Evolutionary conservation across 139 green algal genomes (phyloP), one percentile per base, ranked within the genome.

Genomic region (Yamagishiella unicocca): DNA sequence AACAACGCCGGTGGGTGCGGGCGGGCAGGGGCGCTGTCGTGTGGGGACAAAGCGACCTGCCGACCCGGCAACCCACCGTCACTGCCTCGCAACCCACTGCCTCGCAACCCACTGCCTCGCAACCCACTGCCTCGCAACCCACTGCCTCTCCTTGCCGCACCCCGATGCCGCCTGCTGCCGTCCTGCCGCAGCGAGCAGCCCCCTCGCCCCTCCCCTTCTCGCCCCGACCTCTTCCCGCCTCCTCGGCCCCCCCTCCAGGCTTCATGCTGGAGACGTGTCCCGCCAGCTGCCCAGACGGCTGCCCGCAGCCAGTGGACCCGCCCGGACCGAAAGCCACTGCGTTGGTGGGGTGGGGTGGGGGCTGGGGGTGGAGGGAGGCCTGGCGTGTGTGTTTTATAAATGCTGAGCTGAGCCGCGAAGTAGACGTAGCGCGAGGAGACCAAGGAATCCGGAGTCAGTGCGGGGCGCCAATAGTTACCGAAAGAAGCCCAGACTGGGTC

Each of bases 261-360:
- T 91, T 87, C 87, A 88, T 91, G 87, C n/a, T 91, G 61, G 53
- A 76, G 50, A 86, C 58, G n/a, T 91, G 87, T n/a, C 81, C 71
- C 19, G 38, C 25, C 35, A 76, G 62, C 38, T 91, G 88, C 84
- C 84, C 89, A 31, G 73, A 78, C 17, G 87, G 71, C 38, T 92
- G 89, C 75, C 85, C 85, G 22, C 75, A 82, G 43, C 53, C 89
- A 10, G 21, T 82, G 0, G 78, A 62, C 17, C 76, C 77, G 25
- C 61, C 87, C 31, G 90, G 90, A n/a, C 87, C 90, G 40, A 87
- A 89, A 58, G 87, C 90, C 22, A 90, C 90, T 1, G 87, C 90
- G 2, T 40, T 91, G 54, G 83, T 87, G 43, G 31, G 79, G 25
- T 4, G 70, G 38, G n/a, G 58, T 6, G 17, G n/a, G 17, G 19